Percentiles rank a stretch among this genome's conserved stretches.
Evolutionary conservation across 202 grass and related monocot genomes (phyloP).

Genomic region (Zoysia matrella): DNA sequence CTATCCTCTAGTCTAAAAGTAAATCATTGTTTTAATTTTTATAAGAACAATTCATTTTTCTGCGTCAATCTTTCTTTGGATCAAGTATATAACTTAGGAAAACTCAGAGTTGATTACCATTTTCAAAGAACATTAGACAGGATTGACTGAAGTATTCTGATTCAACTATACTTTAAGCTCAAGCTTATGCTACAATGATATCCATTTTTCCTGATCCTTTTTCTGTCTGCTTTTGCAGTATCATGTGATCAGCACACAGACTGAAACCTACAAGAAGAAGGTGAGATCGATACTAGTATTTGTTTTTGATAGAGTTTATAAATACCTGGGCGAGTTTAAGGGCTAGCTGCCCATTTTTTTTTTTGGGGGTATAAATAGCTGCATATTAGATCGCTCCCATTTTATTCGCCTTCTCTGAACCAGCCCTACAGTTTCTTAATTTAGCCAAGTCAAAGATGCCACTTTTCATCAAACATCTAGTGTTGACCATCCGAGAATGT

Average conservation of each 20-base stretch:
- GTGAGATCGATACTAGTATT: constrained; percentile 37
- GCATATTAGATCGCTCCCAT: constrained; percentile 7
- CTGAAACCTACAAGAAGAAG: constrained; percentile 97
- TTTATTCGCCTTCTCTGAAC: neutral
- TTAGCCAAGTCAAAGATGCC: constrained; percentile 20
- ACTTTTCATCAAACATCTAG: neutral
- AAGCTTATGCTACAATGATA: neutral
- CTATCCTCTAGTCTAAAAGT: neutral
- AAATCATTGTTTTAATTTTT: too few relatives aligned
- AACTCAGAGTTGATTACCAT: neutral
- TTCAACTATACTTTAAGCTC: neutral
- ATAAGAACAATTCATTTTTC: too few relatives aligned
- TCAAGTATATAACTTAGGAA: neutral
- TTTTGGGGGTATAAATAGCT: neutral
- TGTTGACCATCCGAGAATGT: neutral
- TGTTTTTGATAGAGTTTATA: neutral
- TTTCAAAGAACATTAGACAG: neutral
- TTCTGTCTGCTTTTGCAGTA: constrained; percentile 63
- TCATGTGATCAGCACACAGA: constrained; percentile 84
- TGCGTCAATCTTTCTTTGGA: neutral
- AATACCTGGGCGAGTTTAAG: neutral
- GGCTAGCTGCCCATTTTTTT: neutral
- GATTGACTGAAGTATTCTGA: neutral
- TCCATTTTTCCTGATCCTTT: constrained; percentile 8
- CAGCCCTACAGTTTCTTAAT: constrained; percentile 5